Base-by-base conservation (phyloP, 257 asterid species). In the Cynanchum wilfordii region DNA sequence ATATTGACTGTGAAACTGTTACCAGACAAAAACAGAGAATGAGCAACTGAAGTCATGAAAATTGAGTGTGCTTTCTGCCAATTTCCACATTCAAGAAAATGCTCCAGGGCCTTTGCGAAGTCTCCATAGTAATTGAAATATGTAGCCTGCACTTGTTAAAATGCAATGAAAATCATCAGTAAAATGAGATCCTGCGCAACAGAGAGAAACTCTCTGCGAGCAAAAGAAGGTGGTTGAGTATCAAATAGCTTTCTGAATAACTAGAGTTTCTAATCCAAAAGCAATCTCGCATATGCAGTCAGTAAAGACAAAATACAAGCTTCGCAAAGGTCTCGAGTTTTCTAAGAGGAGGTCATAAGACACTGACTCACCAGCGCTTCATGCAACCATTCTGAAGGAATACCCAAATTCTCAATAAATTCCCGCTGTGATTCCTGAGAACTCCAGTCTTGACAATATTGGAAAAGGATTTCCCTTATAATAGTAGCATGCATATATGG, bases 61-160 rank as follows among this genome's bases (percentile, higher is more conserved):
- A 90, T 78, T 50, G 91, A 83, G 82, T 95, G 99, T 36, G 99
- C 96, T 80, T 81, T 95, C 82, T 92, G 99, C 98, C 97, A 95
- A 78, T 86, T 82, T 76, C 75, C 90, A 79, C 96, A 92, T 80
- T 90, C 91, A 73, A 92, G 85, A 80, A 85, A 95, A 82, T 92
- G 97, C 36, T 89, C 87, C 58, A 92, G 81, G 54, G 99, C 98
- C 84, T 92, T 95, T 5, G 84, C 54, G 70, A 77, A 84, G 79
- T 95, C 97, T 52, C 90, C 86, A 29, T 64, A 80, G 87, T 95
- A 95, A 80, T 77, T 86, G 79, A 74, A 82, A 82, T 87, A 95
- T 66, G 86, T 85, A 62, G 99, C 99, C 99, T 95, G 92, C 87
- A 86, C 13, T 64, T 38, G 69, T 64, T 19, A 64, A 64, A 64